These are phyloP conservation scores for Leccinum fuscescens DNA, from an alignment of 1,284 basidiomycete genomes.

Conservation along the genomic window DNA sequence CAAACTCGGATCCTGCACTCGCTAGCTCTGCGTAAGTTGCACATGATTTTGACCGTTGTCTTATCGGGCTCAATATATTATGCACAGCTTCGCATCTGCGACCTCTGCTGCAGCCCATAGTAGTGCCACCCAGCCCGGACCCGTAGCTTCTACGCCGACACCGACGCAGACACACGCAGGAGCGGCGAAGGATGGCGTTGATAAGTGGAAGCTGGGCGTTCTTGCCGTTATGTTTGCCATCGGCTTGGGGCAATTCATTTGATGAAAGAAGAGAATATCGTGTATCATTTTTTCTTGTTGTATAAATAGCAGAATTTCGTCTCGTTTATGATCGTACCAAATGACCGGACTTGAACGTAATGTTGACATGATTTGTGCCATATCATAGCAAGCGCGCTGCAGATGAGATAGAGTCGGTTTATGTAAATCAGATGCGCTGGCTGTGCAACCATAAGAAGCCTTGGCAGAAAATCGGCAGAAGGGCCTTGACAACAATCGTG, in stretches of 20 bases:
- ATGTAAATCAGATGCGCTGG: not conserved
- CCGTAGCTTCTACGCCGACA: slow-evolving; percentile 13
- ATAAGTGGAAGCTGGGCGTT: slow-evolving; percentile 5
- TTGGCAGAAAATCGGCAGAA: not conserved
- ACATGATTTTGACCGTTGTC: not conserved
- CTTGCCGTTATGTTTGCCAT: slow-evolving; percentile 5
- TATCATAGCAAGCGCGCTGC: not conserved
- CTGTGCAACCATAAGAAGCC: slow-evolving; percentile 14
- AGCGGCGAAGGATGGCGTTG: not conserved
- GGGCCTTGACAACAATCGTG: not conserved
- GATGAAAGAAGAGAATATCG: not conserved
- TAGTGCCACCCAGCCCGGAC: slow-evolving; percentile 26
- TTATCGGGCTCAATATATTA: slow-evolving; percentile 1
- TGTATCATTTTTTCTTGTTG: not conserved
- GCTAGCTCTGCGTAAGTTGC: slow-evolving; percentile 57
- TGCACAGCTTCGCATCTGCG: slow-evolving; percentile 27
- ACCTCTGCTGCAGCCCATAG: slow-evolving; percentile 31
- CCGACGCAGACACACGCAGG: slow-evolving; percentile 1
- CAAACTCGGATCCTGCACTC: slow-evolving; percentile 44
- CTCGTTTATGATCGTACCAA: not conserved
- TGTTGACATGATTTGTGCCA: too few species aligned
- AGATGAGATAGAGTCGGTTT: not conserved
- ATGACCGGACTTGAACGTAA: not conserved
- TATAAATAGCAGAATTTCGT: slow-evolving; percentile 5
- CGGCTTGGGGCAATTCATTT: slow-evolving; percentile 12